Percentiles rank a stretch among this genome's conserved stretches.
Conservation (phyloP, 352 stramenopile genomes). For the Pythium angustatum region DNA sequence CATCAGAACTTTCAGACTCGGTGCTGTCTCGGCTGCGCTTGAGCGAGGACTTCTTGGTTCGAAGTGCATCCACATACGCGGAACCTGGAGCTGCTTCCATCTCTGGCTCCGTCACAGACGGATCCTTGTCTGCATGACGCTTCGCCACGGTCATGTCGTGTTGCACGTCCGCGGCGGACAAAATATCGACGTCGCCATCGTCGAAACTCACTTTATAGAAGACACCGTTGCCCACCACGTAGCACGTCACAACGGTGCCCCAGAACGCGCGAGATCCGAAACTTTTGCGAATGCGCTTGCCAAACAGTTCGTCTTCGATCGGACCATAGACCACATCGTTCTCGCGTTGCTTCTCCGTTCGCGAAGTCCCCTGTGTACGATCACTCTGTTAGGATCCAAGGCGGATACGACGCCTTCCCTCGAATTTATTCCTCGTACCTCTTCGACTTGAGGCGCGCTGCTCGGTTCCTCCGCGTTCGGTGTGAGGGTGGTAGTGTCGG, state of each 20-base stretch:
- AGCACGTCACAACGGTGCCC: conserved; percentile 59
- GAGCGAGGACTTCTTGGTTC: conserved; percentile 16
- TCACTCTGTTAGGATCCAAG: neutral
- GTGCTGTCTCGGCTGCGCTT: conserved; percentile 23
- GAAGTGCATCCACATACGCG: conserved; percentile 18
- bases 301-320: conserved; percentile 24
- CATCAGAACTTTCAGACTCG: neutral
- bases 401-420: neutral
- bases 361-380: neutral
- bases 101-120: conserved; percentile 2
- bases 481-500: neutral
- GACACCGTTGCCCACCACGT: conserved; percentile 43
- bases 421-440: neutral
- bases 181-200: conserved; percentile 79
- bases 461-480: neutral
- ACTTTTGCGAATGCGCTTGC: conserved; percentile 60
- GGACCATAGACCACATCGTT: conserved; percentile 31
- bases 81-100: neutral
- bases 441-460: neutral
- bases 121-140: conserved; percentile 14
- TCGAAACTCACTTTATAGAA: conserved; percentile 87
- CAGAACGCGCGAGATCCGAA: conserved; percentile 72
- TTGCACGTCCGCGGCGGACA: conserved; percentile 52
- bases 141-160: conserved; percentile 34
- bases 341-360: conserved; percentile 9